Percentiles rank a stretch among this genome's conserved stretches.
Evolutionary conservation across 495 filamentous ascomycete genomes (phyloP).

Genomic region (Aspergillus baeticus): DNA sequence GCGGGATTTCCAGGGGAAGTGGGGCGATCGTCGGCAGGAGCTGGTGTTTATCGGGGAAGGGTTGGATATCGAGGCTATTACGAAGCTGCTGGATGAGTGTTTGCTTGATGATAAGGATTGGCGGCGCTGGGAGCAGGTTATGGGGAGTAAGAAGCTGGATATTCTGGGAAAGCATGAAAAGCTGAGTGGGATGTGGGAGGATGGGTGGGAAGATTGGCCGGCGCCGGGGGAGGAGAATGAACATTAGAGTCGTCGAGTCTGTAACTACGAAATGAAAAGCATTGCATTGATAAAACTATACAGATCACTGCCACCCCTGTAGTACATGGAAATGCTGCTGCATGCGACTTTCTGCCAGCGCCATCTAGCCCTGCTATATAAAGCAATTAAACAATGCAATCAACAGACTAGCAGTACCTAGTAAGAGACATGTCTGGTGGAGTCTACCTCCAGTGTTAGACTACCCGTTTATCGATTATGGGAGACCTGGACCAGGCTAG

Average conservation of each 20-base stretch:
- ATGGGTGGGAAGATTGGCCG: slow-evolving; percentile 59
- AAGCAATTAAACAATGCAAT: too few relatives aligned
- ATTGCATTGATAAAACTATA: too few relatives aligned
- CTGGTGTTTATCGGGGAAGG: slow-evolving; percentile 59
- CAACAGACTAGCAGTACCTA: too few relatives aligned
- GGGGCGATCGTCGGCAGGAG: slow-evolving; percentile 61
- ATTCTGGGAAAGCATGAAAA: slow-evolving; percentile 33
- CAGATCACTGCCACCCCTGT: too few relatives aligned
- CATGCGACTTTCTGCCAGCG: too few relatives aligned
- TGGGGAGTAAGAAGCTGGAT: slow-evolving; percentile 37
- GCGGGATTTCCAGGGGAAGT: slow-evolving; percentile 48
- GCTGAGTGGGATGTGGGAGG: slow-evolving; percentile 47
- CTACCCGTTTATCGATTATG: too few relatives aligned
- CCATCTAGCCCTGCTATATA: too few relatives aligned
- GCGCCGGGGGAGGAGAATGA: neutral
- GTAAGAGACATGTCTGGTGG: too few relatives aligned
- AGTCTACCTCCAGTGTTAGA: too few relatives aligned
- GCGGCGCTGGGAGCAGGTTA: slow-evolving; percentile 48
- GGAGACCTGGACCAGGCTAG: too few relatives aligned
- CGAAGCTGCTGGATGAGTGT: slow-evolving; percentile 46
- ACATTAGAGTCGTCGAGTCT: neutral
- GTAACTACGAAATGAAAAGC: too few relatives aligned
- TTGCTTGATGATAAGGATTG: slow-evolving; percentile 50
- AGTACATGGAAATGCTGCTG: too few relatives aligned
- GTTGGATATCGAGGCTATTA: slow-evolving; percentile 43